Base-by-base conservation (phyloP, 176 grass and related monocot species). In the Musa itinerans region DNA sequence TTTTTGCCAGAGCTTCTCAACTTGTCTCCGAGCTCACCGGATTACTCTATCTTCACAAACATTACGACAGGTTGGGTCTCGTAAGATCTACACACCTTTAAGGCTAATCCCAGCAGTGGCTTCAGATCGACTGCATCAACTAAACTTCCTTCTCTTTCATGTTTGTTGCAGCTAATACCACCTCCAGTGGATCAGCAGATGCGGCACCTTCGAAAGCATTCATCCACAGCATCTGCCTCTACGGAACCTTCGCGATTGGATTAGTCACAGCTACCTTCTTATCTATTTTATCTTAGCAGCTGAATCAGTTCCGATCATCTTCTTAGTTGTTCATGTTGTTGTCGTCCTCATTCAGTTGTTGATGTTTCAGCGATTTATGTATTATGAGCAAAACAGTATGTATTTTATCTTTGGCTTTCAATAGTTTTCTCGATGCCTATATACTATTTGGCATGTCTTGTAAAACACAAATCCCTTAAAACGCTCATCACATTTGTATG, bases 41-140 rank as follows among this genome's bases (percentile, higher is more conserved):
- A 91, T 72, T 91, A 91, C 53, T 69, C 55, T 15, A 15, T 91
- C 71, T 91, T 91, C 62, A 78, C 85, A 43, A 83, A 87, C 63
- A 77, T 83, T 23, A 82, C 72, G 19, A 83, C 80, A 24, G 22
- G 85, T 87, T 58, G 79, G 77, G 69, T 29, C 8, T 78, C 61
- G 51, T 43, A 43, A 16, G 78, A 20, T 14, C 56, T 53, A 50
- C 51, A 20, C 57, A n/a, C 51, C 52, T 17, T 76, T 6, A 50
- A 69, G 3, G 15, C 13, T 17, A 50, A 20, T 26, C 0, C 11
- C 20, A 25, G 20, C 11, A 16, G 11, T 29, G 5, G 71, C 71
- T 19, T 73, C 51, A 43, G 34, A 43, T 43, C 14, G 14, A 54
- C 3, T 73, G 24, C 16, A 24, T 54, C 3, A 73, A 21, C 24